Conservation (phyloP, 495 filamentous ascomycete genomes). For the Xylaria scruposa region DNA sequence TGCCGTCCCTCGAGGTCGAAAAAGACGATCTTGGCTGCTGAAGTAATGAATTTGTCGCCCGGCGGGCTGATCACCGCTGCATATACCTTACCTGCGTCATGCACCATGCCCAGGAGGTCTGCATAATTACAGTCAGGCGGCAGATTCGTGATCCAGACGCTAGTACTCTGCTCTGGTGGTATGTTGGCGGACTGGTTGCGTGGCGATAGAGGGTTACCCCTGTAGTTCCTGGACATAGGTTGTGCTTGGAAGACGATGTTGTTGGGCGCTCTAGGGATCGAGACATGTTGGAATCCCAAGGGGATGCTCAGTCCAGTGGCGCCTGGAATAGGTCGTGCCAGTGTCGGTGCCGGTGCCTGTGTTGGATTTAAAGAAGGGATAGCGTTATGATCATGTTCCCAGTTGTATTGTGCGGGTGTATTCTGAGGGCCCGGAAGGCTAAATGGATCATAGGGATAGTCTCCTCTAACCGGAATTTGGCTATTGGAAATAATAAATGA, state of each 20-base stretch:
- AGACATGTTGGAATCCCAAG: neutral
- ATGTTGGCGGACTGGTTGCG: constrained; percentile 44
- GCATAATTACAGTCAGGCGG: constrained; percentile 34
- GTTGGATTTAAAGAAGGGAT: neutral
- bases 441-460: neutral
- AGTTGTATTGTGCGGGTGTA: neutral
- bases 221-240: constrained; percentile 36
- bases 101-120: constrained; percentile 39
- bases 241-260: neutral
- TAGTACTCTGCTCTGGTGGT: constrained; percentile 38
- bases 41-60: constrained; percentile 27
- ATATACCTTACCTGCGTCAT: constrained; percentile 44
- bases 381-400: neutral
- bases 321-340: neutral
- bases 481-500: neutral
- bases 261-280: neutral
- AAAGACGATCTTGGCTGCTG: constrained; percentile 48
- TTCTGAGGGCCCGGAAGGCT: neutral
- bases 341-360: neutral
- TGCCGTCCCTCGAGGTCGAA: constrained; percentile 40
- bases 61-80: constrained; percentile 46
- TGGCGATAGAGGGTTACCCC: constrained; percentile 35
- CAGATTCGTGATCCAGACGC: constrained; percentile 47
- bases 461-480: neutral
- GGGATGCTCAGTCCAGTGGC: neutral